Evolutionary conservation across 2,329 filamentous ascomycete species (phyloP), one percentile per base, ranked within the genome.

Genomic region (Fusarium kyushuense): DNA sequence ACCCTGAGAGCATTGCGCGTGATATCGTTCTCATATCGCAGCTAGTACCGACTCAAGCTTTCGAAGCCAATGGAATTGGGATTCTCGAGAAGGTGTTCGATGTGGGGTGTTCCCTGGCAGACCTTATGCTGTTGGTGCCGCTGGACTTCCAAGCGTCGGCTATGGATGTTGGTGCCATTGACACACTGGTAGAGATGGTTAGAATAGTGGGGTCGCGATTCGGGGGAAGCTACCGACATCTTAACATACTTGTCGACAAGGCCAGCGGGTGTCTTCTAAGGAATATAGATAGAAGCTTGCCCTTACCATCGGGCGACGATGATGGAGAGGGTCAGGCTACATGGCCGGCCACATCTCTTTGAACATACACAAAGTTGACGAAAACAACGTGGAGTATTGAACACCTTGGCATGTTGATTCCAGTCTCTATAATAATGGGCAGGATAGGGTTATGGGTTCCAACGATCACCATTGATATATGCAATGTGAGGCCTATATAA

Each of bases 21-120:
- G 69, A 74, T 2, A 63, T 76, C 1, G 72, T 78, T 1, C 52
- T 68, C 3, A 63, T 71, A 0, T 72, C 74, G 0, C 65, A 67
- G 3, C 30, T 68, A 0, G 54, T 78, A 3, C 71, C 76, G 0
- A 59, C 64, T 0, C 59, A 67, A 6, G 76, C 76, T 3, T 70
- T 78, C 4, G 75, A 77, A 13, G 77, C 76, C 0, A 78, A 78
- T 29, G 76, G 76, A 0, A 69, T 78, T 0, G 76, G 76, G 0
- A 77, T 78, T 1, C n/a, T 77, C 0, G 77, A 78, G 32, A 78
- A 78, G 54, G 66, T 78, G 0, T 78, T 78, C 29, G 77, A 78
- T n/a, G 69, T 77, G 0, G 76, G 74, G 1, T 78, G 76, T 33
- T 77, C 75, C 1, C 29, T 78, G 1, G 75, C 76, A 1, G 76